Base-by-base conservation (phyloP, 73 alveolate genomes). In the Paramecium tetraurelia region DNA sequence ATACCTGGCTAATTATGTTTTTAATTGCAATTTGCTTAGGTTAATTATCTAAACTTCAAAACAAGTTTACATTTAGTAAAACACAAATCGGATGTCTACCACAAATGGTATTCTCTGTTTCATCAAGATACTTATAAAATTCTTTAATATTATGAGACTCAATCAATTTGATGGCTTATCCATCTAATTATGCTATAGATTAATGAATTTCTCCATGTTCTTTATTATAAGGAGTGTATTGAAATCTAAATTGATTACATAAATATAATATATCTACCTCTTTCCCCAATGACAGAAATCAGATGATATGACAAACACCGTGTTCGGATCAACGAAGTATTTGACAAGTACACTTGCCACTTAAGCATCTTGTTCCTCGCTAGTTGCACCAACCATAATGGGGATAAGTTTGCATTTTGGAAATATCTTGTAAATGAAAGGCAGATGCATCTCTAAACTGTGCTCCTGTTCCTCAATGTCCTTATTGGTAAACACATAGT, bases 241-340 rank as follows among this genome's bases (percentile, higher is more conserved):
- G 41, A 36, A 92, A 86, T 44, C 96, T 86, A 20, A 69, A 38
- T 41, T 89, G 11, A 46, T 85, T 59, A 63, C 59, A 21, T 69
- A 18, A 83, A 63, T 76, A 21, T 69, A 18, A 16, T 53, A 53
- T 10, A 48, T 22, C 14, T 87, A 89, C 94, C 94, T 89, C 40
- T 84, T 69, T 33, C 99, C 99, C 99, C 99, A 98, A 92, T 98
- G 99, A 88, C 99, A 98, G 92, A 98, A 98, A 92, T 98, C 99
- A 22, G 98, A 92, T 27, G 99, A 97, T 40, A 98, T 92, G 0
- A 98, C 95, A 92, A 98, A 98, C 14, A 98, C 76, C 24, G 95
- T 98, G 24, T 92, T 95, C 40, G 94, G 95, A 90, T 98, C 97
- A 29, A 71, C 83, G 85, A 97, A 95, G 85, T 95, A 97, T 86